phyloP scores from a whole-genome alignment of 192 early-diverging fungal genomes.

The Mortierella antarctica region DNA sequence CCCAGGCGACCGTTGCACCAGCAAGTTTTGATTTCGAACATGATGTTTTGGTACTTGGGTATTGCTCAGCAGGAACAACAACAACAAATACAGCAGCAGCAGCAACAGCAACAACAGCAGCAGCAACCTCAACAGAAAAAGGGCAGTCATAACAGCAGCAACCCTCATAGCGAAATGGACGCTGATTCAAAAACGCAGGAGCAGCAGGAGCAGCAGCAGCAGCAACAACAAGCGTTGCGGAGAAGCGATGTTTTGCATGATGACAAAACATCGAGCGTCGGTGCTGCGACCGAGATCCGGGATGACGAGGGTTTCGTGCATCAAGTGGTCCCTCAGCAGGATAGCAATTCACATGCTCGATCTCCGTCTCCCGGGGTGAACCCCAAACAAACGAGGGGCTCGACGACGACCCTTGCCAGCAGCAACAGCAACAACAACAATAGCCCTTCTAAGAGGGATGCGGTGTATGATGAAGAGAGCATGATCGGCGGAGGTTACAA shows the following conservation, averaged over 20 bases:
- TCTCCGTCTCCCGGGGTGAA: not conserved
- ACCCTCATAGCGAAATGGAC: constrained; percentile 10
- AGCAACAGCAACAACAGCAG: constrained; percentile 8
- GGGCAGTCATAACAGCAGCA: constrained; percentile 15
- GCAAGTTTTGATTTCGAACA: constrained; percentile 81
- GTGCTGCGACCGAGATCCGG: not conserved
- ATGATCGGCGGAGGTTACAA: constrained; percentile 33
- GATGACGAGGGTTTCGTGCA: constrained; percentile 8
- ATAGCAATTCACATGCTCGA: constrained; percentile 34
- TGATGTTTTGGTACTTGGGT: constrained; percentile 87
- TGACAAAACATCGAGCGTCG: not conserved
- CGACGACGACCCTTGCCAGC: too few species aligned
- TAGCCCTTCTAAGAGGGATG: not conserved
- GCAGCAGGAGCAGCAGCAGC: constrained; percentile 6
- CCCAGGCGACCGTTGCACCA: constrained; percentile 76
- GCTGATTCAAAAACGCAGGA: not conserved
- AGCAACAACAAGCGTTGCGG: not conserved
- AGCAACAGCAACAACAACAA: not conserved
- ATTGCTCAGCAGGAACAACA: constrained; percentile 61
- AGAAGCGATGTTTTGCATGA: not conserved
- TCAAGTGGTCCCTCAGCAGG: constrained; percentile 23
- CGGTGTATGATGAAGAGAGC: constrained; percentile 32
- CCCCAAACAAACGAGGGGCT: too few species aligned
- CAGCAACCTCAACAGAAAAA: constrained; percentile 16
- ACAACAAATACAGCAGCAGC: constrained; percentile 37